Conservation (phyloP, 495 filamentous ascomycete genomes). For the Daldinia loculata region DNA sequence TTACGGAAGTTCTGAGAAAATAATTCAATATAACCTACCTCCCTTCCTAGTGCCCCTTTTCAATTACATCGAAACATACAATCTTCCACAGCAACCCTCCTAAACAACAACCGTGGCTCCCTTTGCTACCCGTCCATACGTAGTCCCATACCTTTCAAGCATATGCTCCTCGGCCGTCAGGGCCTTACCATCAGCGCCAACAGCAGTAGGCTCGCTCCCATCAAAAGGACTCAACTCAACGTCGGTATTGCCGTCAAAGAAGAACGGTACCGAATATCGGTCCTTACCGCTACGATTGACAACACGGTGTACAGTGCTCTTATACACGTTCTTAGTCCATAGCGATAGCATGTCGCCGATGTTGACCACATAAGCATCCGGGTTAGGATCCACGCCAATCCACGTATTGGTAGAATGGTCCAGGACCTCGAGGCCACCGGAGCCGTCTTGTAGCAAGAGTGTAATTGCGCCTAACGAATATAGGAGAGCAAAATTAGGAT, state of each 20-base stretch:
- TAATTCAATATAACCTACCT: background rate
- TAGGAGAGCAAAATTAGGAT: background rate
- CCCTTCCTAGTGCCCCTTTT: background rate
- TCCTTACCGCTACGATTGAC: slow-evolving; percentile 57
- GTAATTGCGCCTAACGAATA: slow-evolving; percentile 51
- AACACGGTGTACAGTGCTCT: slow-evolving; percentile 60
- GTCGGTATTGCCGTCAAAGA: slow-evolving; percentile 55
- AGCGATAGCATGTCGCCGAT: slow-evolving; percentile 59
- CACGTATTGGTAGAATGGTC: slow-evolving; percentile 46
- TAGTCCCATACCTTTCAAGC: slow-evolving; percentile 28
- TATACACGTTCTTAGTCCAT: slow-evolving; percentile 58
- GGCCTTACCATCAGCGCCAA: slow-evolving; percentile 13
- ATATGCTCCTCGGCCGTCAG: slow-evolving; percentile 51
- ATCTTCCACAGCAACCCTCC: background rate
- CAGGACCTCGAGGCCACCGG: slow-evolving; percentile 56
- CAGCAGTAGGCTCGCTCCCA: slow-evolving; percentile 26
- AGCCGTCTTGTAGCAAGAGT: slow-evolving; percentile 54
- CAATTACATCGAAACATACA: background rate
- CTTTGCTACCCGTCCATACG: slow-evolving; percentile 23
- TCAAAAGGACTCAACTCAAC: slow-evolving; percentile 48
- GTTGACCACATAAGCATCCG: slow-evolving; percentile 63
- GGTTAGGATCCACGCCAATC: slow-evolving; percentile 56
- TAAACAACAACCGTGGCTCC: background rate
- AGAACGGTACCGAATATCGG: slow-evolving; percentile 60
- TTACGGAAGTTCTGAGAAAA: too few relatives aligned